Evolutionary conservation across 2,329 filamentous ascomycete species (phyloP).

Genomic region (Calonectria pteridis): DNA sequence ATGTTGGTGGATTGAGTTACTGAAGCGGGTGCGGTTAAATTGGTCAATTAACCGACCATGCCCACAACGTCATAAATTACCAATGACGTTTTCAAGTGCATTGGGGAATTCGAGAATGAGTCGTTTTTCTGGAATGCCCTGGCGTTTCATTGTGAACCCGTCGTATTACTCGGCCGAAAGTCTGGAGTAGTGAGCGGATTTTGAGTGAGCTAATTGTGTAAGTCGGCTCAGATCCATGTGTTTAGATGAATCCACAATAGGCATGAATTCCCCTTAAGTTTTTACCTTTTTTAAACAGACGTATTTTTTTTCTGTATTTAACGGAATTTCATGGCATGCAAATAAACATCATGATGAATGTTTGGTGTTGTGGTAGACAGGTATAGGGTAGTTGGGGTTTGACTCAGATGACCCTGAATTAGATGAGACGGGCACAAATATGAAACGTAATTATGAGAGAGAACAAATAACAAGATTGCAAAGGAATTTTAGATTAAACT

Average conservation of each 20-base stretch:
- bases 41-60: no score
- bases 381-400: background rate
- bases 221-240: background rate
- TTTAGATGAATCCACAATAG: no score
- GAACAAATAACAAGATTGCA: background rate
- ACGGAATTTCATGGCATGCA: no score
- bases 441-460: background rate
- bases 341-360: no score
- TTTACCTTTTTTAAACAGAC: no score
- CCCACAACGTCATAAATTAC: background rate
- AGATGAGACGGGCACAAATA: background rate
- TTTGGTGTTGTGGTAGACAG: background rate
- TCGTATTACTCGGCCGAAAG: background rate
- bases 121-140: background rate
- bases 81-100: background rate
- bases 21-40: background rate
- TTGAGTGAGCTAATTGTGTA: background rate
- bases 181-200: background rate
- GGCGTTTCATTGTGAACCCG: background rate
- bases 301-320: no score
- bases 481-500: background rate
- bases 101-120: background rate
- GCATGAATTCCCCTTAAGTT: no score
- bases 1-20: background rate
- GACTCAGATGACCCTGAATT: background rate